Base-by-base conservation (phyloP, 2,329 filamentous ascomycete genomes). In the Aspergillus quadricinctus region DNA sequence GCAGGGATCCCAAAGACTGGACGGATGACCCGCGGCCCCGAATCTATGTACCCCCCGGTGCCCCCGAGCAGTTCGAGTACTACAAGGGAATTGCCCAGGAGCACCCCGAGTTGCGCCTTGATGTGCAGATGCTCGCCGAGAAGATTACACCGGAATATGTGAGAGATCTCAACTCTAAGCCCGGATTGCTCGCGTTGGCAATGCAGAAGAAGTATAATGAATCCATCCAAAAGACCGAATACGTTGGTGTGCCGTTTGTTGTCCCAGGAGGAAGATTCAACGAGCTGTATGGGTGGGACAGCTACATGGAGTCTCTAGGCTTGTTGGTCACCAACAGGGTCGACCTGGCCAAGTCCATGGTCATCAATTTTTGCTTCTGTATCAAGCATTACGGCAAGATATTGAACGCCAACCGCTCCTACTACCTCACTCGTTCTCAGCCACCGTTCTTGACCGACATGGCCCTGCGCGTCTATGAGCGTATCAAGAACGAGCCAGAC, bases 301-400 rank as follows among this genome's bases (percentile, higher is more conserved):
- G 92, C 72, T 99, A 97, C 79, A 97, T 99, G 92, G 90, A 93
- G 72, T 94, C 93, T 4, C 80, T 97, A 3, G 94, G 94, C 19
- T 81, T 99, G 57, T 79, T 97, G 57, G 85, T 91, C 65, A 91
- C 93, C 69, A 89, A 94, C 70, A 87, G 90, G 57, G 86, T 91
- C 23, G 86, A 97, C 67, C 78, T 97, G 54, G 92, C 92, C 64
- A 96, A 97, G 78, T 84, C 88, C 50, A 97, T 99, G 91, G 92
- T 97, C 52, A 81, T 84, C 66, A 96, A 99, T 78, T 97, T 97
- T 74, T 95, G 91, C 74, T 99, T 99, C 79, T 96, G 91, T 77
- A 97, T 99, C 75, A 88, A 92, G 72, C 93, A 99, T 75, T 99
- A 99, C 71, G 93, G 92, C 68, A 99, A 97, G 79, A 96, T 99